These are phyloP conservation scores for Cornus kousa DNA, from an alignment of 148 eudicot species.

Conservation along the genomic window DNA sequence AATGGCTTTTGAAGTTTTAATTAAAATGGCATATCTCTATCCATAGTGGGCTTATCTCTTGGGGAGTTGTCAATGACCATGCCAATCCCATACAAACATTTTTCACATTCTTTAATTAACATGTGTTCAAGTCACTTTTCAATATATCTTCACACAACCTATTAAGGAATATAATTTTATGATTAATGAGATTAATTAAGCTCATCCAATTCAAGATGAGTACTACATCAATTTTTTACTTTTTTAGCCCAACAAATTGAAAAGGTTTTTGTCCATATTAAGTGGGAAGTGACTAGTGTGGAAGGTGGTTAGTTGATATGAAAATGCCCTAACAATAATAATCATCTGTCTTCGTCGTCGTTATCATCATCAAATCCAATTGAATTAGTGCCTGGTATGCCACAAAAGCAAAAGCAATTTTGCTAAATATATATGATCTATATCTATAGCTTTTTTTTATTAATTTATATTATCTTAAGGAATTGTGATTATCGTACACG, in stretches of 20 bases:
- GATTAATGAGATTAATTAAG: not conserved
- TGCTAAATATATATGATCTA: slow-evolving; percentile 27
- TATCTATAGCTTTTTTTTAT: slow-evolving; percentile 18
- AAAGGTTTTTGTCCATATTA: not conserved
- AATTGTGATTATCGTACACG: not conserved
- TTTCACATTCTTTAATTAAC: not conserved
- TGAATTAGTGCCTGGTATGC: slow-evolving; percentile 13
- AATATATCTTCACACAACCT: not conserved
- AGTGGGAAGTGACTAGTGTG: slow-evolving; percentile 13
- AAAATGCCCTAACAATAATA: too few relatives aligned
- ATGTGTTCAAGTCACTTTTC: not conserved
- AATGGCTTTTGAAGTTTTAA: slow-evolving; percentile 3
- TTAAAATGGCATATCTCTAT: not conserved
- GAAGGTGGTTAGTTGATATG: not conserved
- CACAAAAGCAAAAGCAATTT: slow-evolving; percentile 30
- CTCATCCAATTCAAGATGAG: not conserved
- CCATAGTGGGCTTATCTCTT: slow-evolving; percentile 10
- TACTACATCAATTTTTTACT: too few relatives aligned
- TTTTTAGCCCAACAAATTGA: too few relatives aligned
- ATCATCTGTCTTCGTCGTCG: too few relatives aligned
- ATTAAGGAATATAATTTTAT: not conserved
- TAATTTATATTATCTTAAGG: not conserved
- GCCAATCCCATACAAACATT: not conserved
- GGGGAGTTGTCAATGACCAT: not conserved
- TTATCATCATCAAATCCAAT: slow-evolving; percentile 9